A percentile compares a stretch with the other conserved stretches of the same genome.
Evolutionary conservation across 768 basidiomycete species (phyloP).

Genomic region (Exidia glandulosa): DNA sequence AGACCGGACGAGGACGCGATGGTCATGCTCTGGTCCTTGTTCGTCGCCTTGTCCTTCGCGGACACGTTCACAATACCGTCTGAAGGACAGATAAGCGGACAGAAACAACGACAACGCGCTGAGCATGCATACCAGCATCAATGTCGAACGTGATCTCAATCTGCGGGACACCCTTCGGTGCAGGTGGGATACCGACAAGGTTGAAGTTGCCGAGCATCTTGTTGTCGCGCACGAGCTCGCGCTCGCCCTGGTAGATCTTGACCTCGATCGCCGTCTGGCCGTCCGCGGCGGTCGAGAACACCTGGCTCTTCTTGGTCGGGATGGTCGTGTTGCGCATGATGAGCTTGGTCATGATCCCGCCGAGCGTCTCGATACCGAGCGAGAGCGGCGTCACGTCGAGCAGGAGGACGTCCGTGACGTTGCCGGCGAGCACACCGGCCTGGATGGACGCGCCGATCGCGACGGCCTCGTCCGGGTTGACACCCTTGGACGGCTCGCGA

Average conservation of each 20-base stretch:
- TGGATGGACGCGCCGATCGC: constrained; percentile 98
- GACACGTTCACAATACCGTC: constrained; percentile 96
- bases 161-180: constrained; percentile 73
- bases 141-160: constrained; percentile 93
- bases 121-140: constrained; percentile 59
- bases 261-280: constrained; percentile 99
- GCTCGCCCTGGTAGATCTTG: constrained; percentile 99
- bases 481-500: constrained; percentile 94
- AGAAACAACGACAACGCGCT: not conserved
- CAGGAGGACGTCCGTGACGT: constrained; percentile 90
- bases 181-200: constrained; percentile 91
- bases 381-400: constrained; percentile 95
- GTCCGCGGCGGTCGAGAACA: constrained; percentile 97
- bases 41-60: constrained; percentile 88
- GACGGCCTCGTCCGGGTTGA: constrained; percentile 99
- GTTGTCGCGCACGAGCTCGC: constrained; percentile 97
- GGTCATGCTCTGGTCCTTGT: constrained; percentile 91
- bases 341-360: constrained; percentile 99
- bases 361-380: constrained; percentile 91
- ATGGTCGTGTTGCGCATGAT: constrained; percentile 98
- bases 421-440: constrained; percentile 93
- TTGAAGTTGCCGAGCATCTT: constrained; percentile 99
- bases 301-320: constrained; percentile 98
- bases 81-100: constrained; percentile 17
- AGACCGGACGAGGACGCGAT: constrained; percentile 96